A percentile compares a stretch with the other conserved stretches of the same genome.
Conservation (phyloP, 1,139 yeast genomes). For the Kluyveromyces marxianus region DNA sequence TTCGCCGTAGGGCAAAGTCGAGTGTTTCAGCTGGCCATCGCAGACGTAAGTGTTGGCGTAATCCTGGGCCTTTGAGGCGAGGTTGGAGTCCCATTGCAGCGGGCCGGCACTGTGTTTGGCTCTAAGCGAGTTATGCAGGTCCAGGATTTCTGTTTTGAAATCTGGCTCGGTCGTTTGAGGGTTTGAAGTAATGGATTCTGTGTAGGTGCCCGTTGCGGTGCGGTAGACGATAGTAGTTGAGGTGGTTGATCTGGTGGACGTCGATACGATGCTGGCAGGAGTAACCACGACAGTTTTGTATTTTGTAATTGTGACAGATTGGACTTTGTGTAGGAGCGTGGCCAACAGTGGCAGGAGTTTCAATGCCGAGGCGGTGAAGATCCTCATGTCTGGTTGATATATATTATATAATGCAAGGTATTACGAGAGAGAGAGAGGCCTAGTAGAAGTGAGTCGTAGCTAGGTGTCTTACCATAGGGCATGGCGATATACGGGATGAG, state of each 20-base stretch:
- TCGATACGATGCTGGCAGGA: background rate
- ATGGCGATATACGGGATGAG: no score
- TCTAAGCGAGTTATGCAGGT: slow-evolving; percentile 43
- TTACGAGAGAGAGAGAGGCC: no score
- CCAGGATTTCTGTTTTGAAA: slow-evolving; percentile 36
- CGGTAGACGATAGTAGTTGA: slow-evolving; percentile 9
- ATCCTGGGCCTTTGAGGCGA: slow-evolving; percentile 33
- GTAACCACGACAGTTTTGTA: background rate
- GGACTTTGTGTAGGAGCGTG: background rate
- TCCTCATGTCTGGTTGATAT: no score
- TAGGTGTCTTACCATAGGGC: no score
- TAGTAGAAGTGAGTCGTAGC: no score
- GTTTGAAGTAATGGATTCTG: slow-evolving; percentile 22
- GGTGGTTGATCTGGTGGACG: slow-evolving; percentile 3
- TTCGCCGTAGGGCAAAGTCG: slow-evolving; percentile 45
- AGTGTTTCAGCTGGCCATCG: slow-evolving; percentile 44
- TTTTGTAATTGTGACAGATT: background rate
- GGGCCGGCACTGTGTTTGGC: slow-evolving; percentile 40
- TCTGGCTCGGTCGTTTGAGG: slow-evolving; percentile 14
- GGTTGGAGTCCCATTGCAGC: slow-evolving; percentile 39
- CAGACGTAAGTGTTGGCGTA: slow-evolving; percentile 47
- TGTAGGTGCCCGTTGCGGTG: slow-evolving; percentile 18
- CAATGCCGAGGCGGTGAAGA: no score
- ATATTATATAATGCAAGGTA: no score
- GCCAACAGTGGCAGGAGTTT: no score